Evolutionary conservation across 83 land plant species (phyloP), one percentile per base, ranked within the genome.

Genomic region (Picea abies): DNA sequence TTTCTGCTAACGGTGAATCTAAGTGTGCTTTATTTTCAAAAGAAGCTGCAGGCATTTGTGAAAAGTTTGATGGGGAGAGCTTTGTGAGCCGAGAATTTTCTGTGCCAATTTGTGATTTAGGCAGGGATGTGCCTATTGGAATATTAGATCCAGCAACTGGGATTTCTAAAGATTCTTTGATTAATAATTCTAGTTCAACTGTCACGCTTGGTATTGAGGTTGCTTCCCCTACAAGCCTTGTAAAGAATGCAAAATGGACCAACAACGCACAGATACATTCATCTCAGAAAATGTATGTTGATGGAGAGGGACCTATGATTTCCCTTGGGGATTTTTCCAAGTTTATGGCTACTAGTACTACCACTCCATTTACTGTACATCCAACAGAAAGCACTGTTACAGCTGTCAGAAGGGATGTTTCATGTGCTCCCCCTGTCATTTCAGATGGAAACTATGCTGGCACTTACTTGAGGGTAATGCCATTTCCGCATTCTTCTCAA

Each of bases 1-100:
- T 37, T 52, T 81, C 62, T 83, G 62, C 64, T 70, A 82, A 81
- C 60, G 83, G 84, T 44, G 85, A 39, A 20, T 41, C 20, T 80
- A 84, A 60, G 72, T 15, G 81, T 60, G 47, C 47, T 26, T 60
- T 23, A 73, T 79, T 26, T 58, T 29, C 80, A 26, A 58, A 29
- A 61, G 64, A 58, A 29, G 11, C 67, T 29, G 66, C 39, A 79
- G n/a, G 80, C 1, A 32, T 78, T 62, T 79, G 70, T 60, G 37
- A 52, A 60, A 60, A 79, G 66, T 16, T 16, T 79, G 80, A 79
- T 62, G 63, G 44, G 3, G 65, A 79, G 66, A 29, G 37, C 66
- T 60, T 19, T 79, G 35, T 32, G 75, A 64, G 71, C 58, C 6
- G 35, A n/a, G 71, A 86, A 80, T 20, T 35, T 32, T 19, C 80